Conservation (phyloP, 208 protist genomes). For the Trypanosoma boissoni region DNA sequence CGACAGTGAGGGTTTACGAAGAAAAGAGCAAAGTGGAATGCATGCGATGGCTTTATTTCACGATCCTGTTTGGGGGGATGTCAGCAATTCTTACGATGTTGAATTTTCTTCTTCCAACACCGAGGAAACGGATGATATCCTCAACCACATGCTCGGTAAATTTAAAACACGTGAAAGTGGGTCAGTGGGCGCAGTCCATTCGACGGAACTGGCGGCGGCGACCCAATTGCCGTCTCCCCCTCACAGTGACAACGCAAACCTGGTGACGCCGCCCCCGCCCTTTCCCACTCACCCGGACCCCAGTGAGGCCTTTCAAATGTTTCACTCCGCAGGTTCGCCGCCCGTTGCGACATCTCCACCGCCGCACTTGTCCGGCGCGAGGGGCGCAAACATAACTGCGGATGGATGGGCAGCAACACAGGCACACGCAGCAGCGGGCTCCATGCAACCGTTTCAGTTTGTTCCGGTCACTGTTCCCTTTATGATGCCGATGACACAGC, state of each 20-base stretch:
- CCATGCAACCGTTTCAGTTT: constrained; percentile 22
- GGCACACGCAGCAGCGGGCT: constrained; percentile 8
- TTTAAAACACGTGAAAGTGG: constrained; percentile 1
- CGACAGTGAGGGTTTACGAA: constrained; percentile 7
- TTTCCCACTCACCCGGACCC: constrained; percentile 1
- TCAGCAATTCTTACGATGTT: constrained; percentile 11
- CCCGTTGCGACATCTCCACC: constrained; percentile 15
- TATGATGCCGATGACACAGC: constrained; percentile 24
- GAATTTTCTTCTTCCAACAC: constrained; percentile 17
- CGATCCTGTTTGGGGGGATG: constrained; percentile 67
- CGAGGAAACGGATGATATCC: constrained; percentile 6
- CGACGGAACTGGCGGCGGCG: too few relatives aligned
- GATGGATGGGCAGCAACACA: constrained; percentile 13
- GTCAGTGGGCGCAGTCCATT: too few relatives aligned
- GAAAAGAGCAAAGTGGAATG: constrained; percentile 13
- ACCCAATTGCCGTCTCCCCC: too few relatives aligned
- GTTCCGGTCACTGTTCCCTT: constrained; percentile 12
- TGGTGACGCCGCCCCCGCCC: constrained; percentile 11
- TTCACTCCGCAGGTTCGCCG: constrained; percentile 9
- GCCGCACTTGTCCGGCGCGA: constrained; percentile 16
- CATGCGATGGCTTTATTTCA: constrained; percentile 68
- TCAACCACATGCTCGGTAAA: neutral
- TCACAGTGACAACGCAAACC: constrained; percentile 12
- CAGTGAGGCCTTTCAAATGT: constrained; percentile 7
- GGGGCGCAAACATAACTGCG: constrained; percentile 11